Base-by-base conservation (phyloP, 768 basidiomycete species). In the Suillus clintonianus region DNA sequence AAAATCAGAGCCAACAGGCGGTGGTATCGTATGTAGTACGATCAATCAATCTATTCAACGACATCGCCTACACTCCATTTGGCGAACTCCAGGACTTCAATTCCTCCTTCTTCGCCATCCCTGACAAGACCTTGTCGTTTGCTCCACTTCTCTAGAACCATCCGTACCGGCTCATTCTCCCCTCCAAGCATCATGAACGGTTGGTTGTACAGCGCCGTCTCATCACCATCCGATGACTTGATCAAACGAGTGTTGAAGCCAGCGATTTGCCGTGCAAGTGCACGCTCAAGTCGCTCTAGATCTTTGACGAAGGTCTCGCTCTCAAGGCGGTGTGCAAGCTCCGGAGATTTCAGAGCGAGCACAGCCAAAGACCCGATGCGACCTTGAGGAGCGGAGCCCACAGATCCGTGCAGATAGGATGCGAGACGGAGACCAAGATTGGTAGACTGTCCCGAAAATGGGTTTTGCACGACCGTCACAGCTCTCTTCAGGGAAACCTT, bases 241-340 rank as follows among this genome's bases (percentile, higher is more conserved):
- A 94, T 78, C 0, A 78, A 79, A 17, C 77, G 76, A 0, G 92
- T 92, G 32, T 91, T 87, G 71, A 95, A 89, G 3, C 94, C 95
- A 24, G 88, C 87, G 58, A 94, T 89, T 76, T 97, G 95, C 47
- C 94, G 84, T 11, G 89, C 90, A n/a, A 97, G 66, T 2, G 89
- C 85, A 27, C 92, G 87, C 67, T 91, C 87, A 15, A 97, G 80
- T 48, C 82, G 81, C 37, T 80, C 79, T 19, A 92, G 77, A 43
- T 90, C 85, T n/a, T 78, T 73, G 32, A 79, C 76, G 69, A 89
- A 89, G n/a, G 71, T 71, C 55, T 82, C 74, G 2, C 83, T 80
- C 17, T 74, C 75, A 51, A 88, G 72, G 64, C 83, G 70, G 32
- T 76, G 71, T 42, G 79, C 62, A 54, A 90, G 74, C 60, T 79